Base-by-base conservation (phyloP, 169 alveolate genomes). In the Plasmodium falciparum region DNA sequence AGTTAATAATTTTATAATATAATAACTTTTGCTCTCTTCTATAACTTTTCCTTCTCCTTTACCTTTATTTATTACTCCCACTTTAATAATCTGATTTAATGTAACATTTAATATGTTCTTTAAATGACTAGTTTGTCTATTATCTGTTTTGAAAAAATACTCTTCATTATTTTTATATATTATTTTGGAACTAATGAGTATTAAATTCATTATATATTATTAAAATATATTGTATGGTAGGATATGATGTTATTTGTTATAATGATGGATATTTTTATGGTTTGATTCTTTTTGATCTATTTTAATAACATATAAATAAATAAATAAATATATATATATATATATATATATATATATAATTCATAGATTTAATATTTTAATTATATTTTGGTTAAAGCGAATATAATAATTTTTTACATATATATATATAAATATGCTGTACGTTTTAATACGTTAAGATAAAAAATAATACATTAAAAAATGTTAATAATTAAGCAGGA, bases 31-130 rank as follows among this genome's bases (percentile, higher is more conserved):
- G 52, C 29, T 71, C 17, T 83, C 80, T 45, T 83, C 85, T 29
- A 72, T 43, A 39, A 83, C 58, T 2, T 54, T 29, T 59, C 91
- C 91, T 83, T 83, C 91, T 8, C 91, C 91, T 54, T 83, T 83
- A 6, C 91, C 91, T 45, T 63, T 70, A 47, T 83, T 83, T 22
- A 83, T 83, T 12, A 83, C 91, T 6, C 91, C 91, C 24, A 83
- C 86, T 33, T 83, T 83, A 20, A 83, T 62, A 9, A 39, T 20
- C 17, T 83, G 91, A 50, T 70, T 83, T 29, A 70, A 11, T 3
- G 69, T 22, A 1, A 83, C 91, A 33, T 83, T 83, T 83, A 83
- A 61, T 29, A 83, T 83, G 52, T 13, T 83, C 52, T 63, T 83
- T 83, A 83, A 70, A 58, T 83, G 91, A 29, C 63, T 83, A 45